These are phyloP conservation scores for Psilocybe subaeruginosa DNA, from an alignment of 768 basidiomycete genomes.

Conservation along the genomic window DNA sequence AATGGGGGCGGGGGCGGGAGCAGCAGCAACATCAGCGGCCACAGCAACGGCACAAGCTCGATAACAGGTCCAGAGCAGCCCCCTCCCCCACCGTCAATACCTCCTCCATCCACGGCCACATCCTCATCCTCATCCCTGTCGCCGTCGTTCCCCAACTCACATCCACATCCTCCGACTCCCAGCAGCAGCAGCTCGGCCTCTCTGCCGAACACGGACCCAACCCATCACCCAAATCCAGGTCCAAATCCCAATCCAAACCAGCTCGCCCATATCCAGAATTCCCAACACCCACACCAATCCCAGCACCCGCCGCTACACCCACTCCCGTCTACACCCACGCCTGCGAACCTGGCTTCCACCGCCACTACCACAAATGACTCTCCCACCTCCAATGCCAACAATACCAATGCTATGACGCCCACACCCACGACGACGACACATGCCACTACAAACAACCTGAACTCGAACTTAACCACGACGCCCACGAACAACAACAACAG, in stretches of 20 bases:
- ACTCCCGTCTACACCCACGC: not conserved
- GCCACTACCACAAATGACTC: conserved; percentile 11
- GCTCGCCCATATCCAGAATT: conserved; percentile 1
- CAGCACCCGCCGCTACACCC: not conserved
- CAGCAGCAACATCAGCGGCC: not conserved
- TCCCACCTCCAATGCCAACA: not conserved
- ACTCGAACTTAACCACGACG: not conserved
- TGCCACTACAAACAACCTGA: not conserved
- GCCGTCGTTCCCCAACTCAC: not conserved
- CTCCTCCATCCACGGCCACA: not conserved
- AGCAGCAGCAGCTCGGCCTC: not conserved
- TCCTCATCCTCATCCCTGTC: not conserved
- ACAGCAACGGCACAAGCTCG: not conserved
- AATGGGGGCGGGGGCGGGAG: too few species aligned
- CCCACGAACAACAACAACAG: not conserved
- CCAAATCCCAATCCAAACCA: too few species aligned
- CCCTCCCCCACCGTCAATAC: conserved; percentile 2
- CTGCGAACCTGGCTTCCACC: conserved; percentile 15
- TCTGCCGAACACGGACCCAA: conserved; percentile 6
- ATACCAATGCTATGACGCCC: conserved; percentile 13
- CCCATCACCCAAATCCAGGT: not conserved
- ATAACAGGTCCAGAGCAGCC: conserved; percentile 5
- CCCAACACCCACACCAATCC: not conserved
- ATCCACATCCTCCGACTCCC: not conserved
- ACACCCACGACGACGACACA: conserved; percentile 18